These are phyloP conservation scores for Sugiyamaella floridensis DNA, from an alignment of 805 yeast genomes.

Conservation along the genomic window DNA sequence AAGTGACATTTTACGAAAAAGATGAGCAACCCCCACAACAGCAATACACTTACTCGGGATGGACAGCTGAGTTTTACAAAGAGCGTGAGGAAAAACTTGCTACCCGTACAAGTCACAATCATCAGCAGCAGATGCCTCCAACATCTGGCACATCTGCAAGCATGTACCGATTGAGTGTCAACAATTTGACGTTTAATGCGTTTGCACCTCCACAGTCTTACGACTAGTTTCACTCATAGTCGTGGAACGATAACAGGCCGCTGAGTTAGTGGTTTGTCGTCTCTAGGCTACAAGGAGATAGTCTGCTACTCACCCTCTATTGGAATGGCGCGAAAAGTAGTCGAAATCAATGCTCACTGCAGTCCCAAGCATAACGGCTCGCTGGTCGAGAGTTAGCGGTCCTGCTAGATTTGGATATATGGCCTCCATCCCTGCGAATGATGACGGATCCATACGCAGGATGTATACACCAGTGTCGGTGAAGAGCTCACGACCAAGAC, in stretches of 20 bases:
- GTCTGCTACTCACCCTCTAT: constrained; percentile 34
- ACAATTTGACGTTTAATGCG: constrained; percentile 8
- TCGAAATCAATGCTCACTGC: constrained; percentile 94
- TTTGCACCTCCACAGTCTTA: constrained; percentile 12
- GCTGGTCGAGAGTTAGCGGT: constrained; percentile 62
- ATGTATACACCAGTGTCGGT: constrained; percentile 94
- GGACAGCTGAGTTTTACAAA: not conserved
- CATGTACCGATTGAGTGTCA: not conserved
- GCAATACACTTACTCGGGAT: constrained; percentile 8
- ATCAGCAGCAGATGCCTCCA: not conserved
- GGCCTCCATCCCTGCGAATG: constrained; percentile 53
- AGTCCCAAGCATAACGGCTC: constrained; percentile 78
- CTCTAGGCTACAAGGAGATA: not conserved
- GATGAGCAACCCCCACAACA: not conserved
- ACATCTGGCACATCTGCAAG: not conserved
- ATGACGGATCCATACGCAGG: constrained; percentile 65
- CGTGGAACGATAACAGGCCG: constrained; percentile 17
- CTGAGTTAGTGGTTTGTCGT: not conserved
- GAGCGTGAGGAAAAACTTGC: not conserved
- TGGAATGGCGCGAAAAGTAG: constrained; percentile 89
- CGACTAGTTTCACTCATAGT: constrained; percentile 9
- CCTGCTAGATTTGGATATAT: constrained; percentile 43
- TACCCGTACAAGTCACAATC: no score
- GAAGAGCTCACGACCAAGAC: constrained; percentile 83
- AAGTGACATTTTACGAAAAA: not conserved